These are phyloP conservation scores for Pterocarpus macrocarpus DNA, from an alignment of 306 rosid species.

Conservation along the genomic window DNA sequence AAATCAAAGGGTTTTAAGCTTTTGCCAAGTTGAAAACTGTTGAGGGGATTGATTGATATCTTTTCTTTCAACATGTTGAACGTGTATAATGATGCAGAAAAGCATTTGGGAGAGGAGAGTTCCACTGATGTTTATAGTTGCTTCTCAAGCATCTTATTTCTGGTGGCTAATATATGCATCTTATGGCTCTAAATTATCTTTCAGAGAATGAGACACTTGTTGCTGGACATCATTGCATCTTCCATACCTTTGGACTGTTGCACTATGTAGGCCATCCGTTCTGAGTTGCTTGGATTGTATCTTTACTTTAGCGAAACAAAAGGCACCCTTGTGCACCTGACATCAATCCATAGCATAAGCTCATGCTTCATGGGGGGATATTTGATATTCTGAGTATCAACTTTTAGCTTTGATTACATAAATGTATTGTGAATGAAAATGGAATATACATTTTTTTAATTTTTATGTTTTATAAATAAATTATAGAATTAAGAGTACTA, in stretches of 20 bases:
- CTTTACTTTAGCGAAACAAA: not conserved
- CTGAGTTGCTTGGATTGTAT: not conserved
- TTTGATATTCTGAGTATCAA: constrained; percentile 9
- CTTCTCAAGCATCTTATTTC: constrained; percentile 5
- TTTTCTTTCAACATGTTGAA: constrained; percentile 8
- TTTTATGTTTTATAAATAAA: not conserved
- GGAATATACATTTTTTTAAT: not conserved
- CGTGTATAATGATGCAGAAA: constrained; percentile 12
- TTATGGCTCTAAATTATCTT: not conserved
- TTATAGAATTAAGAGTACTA: not conserved
- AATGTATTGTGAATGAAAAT: not conserved
- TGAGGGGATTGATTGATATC: not conserved
- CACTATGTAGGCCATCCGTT: not conserved
- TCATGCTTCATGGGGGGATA: not conserved
- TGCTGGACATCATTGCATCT: not conserved
- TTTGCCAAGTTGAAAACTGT: constrained; percentile 58
- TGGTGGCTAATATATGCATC: constrained; percentile 18
- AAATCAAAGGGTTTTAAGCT: constrained; percentile 72
- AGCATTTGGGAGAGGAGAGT: constrained; percentile 25
- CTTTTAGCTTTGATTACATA: not conserved
- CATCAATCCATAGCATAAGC: not conserved
- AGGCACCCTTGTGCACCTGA: not conserved
- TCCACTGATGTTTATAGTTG: constrained; percentile 1
- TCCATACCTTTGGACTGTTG: not conserved
- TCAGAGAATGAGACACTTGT: not conserved